A percentile compares a stretch with the other conserved stretches of the same genome.
Conservation (phyloP, 257 asterid genomes). For the Handroanthus guayacan region DNA sequence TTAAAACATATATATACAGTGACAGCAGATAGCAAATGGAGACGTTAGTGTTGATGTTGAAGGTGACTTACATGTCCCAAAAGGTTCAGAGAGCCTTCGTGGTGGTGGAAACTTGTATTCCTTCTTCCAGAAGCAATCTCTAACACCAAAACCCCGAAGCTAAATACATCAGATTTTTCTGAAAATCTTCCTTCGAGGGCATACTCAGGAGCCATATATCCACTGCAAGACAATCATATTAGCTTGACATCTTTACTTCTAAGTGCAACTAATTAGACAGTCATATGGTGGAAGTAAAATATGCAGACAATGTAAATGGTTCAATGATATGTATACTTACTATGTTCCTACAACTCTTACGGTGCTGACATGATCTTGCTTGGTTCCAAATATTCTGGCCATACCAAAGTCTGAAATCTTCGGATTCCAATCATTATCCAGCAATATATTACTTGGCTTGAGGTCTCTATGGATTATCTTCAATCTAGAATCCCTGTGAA, state of each 20-base stretch:
- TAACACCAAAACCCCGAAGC: constrained; percentile 54
- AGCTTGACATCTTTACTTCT: background rate
- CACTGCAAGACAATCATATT: constrained; percentile 45
- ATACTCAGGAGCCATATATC: too few species aligned
- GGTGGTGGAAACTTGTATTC: constrained; percentile 41
- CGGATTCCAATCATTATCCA: constrained; percentile 59
- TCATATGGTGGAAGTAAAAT: background rate
- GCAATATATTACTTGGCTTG: constrained; percentile 61
- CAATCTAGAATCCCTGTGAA: constrained; percentile 71
- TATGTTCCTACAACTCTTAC: constrained; percentile 63
- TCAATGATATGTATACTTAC: constrained; percentile 44
- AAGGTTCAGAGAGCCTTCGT: constrained; percentile 18
- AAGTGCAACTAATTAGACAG: background rate
- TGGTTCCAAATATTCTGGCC: constrained; percentile 62
- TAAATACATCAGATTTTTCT: too few species aligned
- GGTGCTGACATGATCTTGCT: constrained; percentile 67
- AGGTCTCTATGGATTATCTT: constrained; percentile 69
- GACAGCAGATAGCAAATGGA: background rate
- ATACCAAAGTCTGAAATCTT: constrained; percentile 73
- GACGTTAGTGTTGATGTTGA: background rate
- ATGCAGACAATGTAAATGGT: background rate
- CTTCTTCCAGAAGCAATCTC: constrained; percentile 57
- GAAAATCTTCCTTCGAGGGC: too few species aligned
- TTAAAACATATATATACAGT: too few species aligned
- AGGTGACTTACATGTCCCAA: constrained; percentile 47